Conservation (phyloP, 2,329 filamentous ascomycete genomes). For the Ceratocystis huliohia region DNA sequence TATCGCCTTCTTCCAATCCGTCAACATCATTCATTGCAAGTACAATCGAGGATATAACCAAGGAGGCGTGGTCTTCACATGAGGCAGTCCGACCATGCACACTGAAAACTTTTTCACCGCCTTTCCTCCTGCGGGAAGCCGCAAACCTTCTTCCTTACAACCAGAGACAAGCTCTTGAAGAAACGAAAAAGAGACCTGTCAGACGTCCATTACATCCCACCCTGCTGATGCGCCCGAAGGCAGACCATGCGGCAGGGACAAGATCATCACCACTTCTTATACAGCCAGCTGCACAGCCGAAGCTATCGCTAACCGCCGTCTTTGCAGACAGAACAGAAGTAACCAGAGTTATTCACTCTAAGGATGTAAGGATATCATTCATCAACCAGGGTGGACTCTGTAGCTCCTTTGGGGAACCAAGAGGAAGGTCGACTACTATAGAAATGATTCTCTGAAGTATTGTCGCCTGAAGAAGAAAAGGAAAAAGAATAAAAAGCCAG, state of each 20-base stretch:
- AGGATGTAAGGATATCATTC: constrained; percentile 76
- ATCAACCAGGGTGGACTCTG: constrained; percentile 94
- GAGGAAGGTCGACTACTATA: constrained; percentile 88
- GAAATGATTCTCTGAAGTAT: constrained; percentile 68
- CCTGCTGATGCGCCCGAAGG: constrained; percentile 64
- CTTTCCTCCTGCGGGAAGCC: not conserved
- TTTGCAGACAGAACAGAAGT: constrained; percentile 49
- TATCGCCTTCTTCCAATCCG: too few species aligned
- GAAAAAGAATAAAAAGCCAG: not conserved
- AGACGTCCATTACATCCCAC: constrained; percentile 83
- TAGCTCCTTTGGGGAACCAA: constrained; percentile 87
- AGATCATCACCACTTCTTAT: constrained; percentile 94
- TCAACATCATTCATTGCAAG: too few species aligned
- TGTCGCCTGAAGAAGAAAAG: constrained; percentile 17
- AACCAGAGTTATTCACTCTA: constrained; percentile 66
- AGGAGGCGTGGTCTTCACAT: too few species aligned
- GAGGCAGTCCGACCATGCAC: too few species aligned
- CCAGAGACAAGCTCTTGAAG: constrained; percentile 7
- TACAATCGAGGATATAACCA: too few species aligned
- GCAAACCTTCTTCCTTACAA: not conserved
- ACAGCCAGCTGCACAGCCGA: constrained; percentile 35
- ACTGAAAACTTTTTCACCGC: too few species aligned
- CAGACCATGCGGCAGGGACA: constrained; percentile 59
- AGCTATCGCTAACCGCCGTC: constrained; percentile 38
- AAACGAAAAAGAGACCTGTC: constrained; percentile 46